Percentiles rank a stretch among this genome's conserved stretches.
These are phyloP conservation scores for Epichloe amarillans DNA, from an alignment of 2,329 filamentous ascomycete genomes.

Conservation along the genomic window DNA sequence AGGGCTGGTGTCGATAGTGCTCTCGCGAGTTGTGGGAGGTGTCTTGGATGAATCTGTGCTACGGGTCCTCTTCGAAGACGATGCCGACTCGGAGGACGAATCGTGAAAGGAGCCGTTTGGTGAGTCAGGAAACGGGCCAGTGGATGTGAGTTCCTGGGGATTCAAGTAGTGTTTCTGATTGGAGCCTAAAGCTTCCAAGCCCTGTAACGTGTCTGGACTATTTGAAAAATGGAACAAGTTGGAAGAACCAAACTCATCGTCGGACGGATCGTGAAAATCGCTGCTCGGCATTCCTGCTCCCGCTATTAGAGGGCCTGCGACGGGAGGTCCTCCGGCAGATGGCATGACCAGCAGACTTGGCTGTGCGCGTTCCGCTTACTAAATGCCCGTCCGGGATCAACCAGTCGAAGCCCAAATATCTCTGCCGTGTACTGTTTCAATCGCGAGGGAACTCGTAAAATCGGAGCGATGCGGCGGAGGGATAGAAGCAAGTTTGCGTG, in stretches of 20 bases:
- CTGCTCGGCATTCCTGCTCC: conserved; percentile 23
- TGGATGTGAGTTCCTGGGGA: conserved; percentile 20
- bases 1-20: conserved; percentile 29
- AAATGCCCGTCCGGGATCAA: conserved; percentile 2
- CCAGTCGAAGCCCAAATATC: background rate
- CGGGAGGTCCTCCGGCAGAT: conserved; percentile 18
- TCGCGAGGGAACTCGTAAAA: background rate
- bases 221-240: conserved; percentile 23
- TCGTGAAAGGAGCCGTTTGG: conserved; percentile 31
- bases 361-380: conserved; percentile 10
- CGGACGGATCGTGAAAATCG: conserved; percentile 25
- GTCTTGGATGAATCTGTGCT: conserved; percentile 34
- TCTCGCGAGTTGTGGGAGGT: conserved; percentile 26
- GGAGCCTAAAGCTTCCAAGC: conserved; percentile 17
- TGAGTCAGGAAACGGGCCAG: conserved; percentile 28
- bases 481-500: background rate
- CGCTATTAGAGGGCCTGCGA: conserved; percentile 26
- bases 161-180: conserved; percentile 20
- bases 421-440: background rate
- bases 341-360: conserved; percentile 21
- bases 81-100: conserved; percentile 38
- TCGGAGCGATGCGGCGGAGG: background rate
- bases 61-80: conserved; percentile 31
- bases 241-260: conserved; percentile 22
- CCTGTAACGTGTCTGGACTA: conserved; percentile 24